Evolutionary conservation across 331 rosid genomes (phyloP).

Genomic region (Malus hybrid): DNA sequence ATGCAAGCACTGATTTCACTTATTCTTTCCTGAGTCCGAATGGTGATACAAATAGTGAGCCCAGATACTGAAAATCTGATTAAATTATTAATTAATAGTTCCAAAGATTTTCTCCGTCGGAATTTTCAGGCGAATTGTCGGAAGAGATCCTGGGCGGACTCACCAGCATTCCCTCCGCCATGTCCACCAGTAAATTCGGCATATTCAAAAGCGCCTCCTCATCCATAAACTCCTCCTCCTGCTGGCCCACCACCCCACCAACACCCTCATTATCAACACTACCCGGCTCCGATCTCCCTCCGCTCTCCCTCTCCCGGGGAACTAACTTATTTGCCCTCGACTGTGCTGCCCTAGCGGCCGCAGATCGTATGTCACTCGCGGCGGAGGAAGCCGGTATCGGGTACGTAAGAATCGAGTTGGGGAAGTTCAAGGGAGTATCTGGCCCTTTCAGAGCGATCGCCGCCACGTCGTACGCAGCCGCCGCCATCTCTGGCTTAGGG

Average conservation of each 20-base stretch:
- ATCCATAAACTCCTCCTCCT: constrained; percentile 34
- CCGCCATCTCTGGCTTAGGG: constrained; percentile 79
- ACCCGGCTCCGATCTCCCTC: not conserved
- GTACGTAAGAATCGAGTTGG: constrained; percentile 33
- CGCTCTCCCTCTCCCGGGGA: not conserved
- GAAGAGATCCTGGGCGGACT: constrained; percentile 84
- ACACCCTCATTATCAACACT: not conserved
- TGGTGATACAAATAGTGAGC: too few species aligned
- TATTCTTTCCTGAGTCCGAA: not conserved
- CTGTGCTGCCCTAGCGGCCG: constrained; percentile 73
- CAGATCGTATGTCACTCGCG: constrained; percentile 56
- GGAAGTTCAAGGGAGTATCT: constrained; percentile 62
- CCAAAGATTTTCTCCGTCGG: constrained; percentile 73
- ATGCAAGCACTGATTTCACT: not conserved
- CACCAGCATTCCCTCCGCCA: constrained; percentile 96
- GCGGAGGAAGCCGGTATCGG: constrained; percentile 66
- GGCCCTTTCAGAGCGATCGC: constrained; percentile 81
- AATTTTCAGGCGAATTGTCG: constrained; percentile 50
- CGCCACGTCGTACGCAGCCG: constrained; percentile 92
- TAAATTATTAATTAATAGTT: constrained; percentile 17
- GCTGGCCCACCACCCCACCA: not conserved
- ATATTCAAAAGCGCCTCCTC: constrained; percentile 73
- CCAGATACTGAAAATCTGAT: not conserved
- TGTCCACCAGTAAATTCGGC: constrained; percentile 78
- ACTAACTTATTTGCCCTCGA: constrained; percentile 6